Evolutionary conservation across 73 alveolate species (phyloP).

Genomic region (Paramecium sonneborni): DNA sequence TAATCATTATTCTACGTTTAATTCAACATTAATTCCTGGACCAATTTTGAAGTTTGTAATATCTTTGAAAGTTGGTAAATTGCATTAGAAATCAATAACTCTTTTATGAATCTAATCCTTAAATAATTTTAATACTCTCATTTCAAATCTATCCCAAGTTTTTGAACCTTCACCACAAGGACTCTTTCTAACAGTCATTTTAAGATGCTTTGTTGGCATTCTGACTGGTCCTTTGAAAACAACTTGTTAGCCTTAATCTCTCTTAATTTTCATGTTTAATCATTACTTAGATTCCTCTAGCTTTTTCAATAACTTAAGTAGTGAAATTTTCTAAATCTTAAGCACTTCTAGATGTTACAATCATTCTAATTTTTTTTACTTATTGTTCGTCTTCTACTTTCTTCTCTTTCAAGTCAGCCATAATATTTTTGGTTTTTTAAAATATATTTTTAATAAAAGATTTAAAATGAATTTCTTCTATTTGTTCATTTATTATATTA

Average conservation of each 20-base stretch:
- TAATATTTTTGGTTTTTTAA: slow-evolving; percentile 19
- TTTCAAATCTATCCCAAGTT: slow-evolving; percentile 91
- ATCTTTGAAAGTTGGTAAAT: slow-evolving; percentile 9
- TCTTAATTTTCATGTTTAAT: background rate
- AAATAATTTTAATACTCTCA: background rate
- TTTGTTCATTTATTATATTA: background rate
- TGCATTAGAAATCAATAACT: slow-evolving; percentile 11
- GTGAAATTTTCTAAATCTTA: slow-evolving; percentile 60
- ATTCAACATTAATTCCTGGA: slow-evolving; percentile 18
- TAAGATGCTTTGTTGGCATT: slow-evolving; percentile 91
- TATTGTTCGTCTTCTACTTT: slow-evolving; percentile 60
- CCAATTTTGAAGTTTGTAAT: slow-evolving; percentile 9
- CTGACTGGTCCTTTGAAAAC: slow-evolving; percentile 88
- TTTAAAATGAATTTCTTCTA: background rate
- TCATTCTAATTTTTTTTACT: slow-evolving; percentile 46
- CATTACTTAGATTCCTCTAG: slow-evolving; percentile 45
- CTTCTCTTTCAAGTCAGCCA: slow-evolving; percentile 69
- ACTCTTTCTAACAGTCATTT: slow-evolving; percentile 88
- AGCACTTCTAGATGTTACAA: slow-evolving; percentile 54
- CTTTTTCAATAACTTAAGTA: slow-evolving; percentile 53
- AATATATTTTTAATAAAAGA: slow-evolving; percentile 35
- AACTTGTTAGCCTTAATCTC: slow-evolving; percentile 38
- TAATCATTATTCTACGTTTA: slow-evolving; percentile 23
- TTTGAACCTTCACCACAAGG: slow-evolving; percentile 98
- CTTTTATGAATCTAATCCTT: slow-evolving; percentile 5